Conservation (phyloP, 1,284 basidiomycete species). For the Fistulina hepatica region DNA sequence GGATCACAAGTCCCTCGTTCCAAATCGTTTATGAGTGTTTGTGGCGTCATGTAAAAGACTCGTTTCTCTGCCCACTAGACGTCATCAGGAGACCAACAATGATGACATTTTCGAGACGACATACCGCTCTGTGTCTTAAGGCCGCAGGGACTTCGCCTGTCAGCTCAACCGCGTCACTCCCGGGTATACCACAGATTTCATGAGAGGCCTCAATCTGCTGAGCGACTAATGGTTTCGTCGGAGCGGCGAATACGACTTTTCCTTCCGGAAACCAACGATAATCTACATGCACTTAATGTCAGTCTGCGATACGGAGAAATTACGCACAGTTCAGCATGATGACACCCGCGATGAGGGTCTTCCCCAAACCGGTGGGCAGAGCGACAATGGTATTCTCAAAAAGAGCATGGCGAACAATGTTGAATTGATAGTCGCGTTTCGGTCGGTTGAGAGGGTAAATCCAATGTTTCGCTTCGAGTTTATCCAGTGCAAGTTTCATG, state of each 20-base stretch:
- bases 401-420: slow-evolving; percentile 80
- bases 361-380: slow-evolving; percentile 92
- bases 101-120: slow-evolving; percentile 18
- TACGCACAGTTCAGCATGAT: slow-evolving; percentile 87
- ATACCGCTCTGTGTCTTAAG: slow-evolving; percentile 50
- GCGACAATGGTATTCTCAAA: slow-evolving; percentile 94
- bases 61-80: slow-evolving; percentile 74
- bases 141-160: slow-evolving; percentile 60
- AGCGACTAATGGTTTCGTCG: slow-evolving; percentile 89
- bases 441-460: slow-evolving; percentile 87
- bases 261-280: slow-evolving; percentile 92
- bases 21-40: slow-evolving; percentile 90
- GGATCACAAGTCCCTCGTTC: slow-evolving; percentile 65
- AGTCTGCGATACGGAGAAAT: background rate
- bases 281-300: slow-evolving; percentile 32
- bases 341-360: slow-evolving; percentile 97
- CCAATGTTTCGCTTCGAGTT: slow-evolving; percentile 77
- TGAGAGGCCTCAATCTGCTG: slow-evolving; percentile 96
- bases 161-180: slow-evolving; percentile 75
- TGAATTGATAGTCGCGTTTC: slow-evolving; percentile 91
- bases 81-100: background rate
- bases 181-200: slow-evolving; percentile 88
- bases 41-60: slow-evolving; percentile 97
- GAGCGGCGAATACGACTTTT: slow-evolving; percentile 92
- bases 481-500: slow-evolving; percentile 70